Percentiles rank a stretch among this genome's conserved stretches.
Conservation (phyloP, 805 yeast species). For the Maudiozyma turicensis region DNA sequence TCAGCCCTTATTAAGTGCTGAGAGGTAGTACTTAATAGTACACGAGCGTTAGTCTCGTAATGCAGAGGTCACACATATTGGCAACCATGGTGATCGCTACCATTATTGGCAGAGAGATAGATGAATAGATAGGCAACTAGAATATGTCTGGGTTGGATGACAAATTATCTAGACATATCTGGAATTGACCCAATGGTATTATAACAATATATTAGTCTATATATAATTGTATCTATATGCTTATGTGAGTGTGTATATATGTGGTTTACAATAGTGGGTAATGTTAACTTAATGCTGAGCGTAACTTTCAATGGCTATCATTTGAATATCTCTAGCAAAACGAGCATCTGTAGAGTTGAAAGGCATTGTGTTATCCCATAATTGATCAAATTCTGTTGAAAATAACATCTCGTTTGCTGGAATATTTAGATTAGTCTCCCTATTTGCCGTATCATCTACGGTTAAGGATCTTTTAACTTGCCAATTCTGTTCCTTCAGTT, state of each 20-base stretch:
- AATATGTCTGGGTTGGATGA: too few relatives aligned
- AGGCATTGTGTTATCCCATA: conserved; percentile 31
- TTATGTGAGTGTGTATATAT: neutral
- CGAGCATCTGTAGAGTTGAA: conserved; percentile 38
- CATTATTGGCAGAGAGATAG: too few relatives aligned
- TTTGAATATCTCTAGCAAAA: conserved; percentile 45
- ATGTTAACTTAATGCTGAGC: conserved; percentile 4
- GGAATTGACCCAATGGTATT: too few relatives aligned
- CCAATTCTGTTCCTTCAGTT: conserved; percentile 77
- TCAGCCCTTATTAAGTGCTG: too few relatives aligned
- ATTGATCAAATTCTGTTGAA: conserved; percentile 40
- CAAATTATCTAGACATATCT: too few relatives aligned
- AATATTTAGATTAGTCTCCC: neutral
- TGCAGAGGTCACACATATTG: too few relatives aligned
- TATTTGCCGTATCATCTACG: neutral
- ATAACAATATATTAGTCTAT: too few relatives aligned
- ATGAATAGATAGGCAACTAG: too few relatives aligned
- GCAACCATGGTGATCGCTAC: too few relatives aligned
- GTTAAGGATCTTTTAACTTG: conserved; percentile 26
- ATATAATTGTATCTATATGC: too few relatives aligned
- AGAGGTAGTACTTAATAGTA: too few relatives aligned
- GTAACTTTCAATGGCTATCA: conserved; percentile 44
- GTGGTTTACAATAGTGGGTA: neutral
- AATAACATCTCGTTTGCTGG: conserved; percentile 25
- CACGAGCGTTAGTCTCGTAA: too few relatives aligned